Percentiles rank a stretch among this genome's conserved stretches.
Evolutionary conservation across 1,284 basidiomycete species (phyloP).

Genomic region (Pseudozyma thailandica): DNA sequence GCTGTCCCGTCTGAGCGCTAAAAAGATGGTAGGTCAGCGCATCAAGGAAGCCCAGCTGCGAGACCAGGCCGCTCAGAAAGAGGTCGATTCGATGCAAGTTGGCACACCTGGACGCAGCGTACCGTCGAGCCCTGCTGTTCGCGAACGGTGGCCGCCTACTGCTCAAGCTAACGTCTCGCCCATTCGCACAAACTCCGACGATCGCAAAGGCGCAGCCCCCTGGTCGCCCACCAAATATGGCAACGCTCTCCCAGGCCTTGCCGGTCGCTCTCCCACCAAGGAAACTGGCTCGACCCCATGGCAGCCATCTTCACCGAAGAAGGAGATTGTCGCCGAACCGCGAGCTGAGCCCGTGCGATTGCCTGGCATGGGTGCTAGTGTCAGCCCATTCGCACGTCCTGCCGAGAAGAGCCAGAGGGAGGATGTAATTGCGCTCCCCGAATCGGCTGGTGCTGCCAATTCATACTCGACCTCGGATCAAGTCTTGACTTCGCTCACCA

Average conservation of each 20-base stretch:
- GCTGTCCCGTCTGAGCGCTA: conserved; percentile 54
- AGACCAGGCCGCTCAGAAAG: conserved; percentile 37
- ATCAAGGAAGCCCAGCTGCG: conserved; percentile 59
- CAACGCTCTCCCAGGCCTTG: conserved; percentile 48
- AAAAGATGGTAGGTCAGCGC: conserved; percentile 60
- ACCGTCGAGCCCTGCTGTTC: conserved; percentile 39
- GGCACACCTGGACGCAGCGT: conserved; percentile 28
- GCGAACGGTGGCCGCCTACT: conserved; percentile 46
- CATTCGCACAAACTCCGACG: conserved; percentile 19
- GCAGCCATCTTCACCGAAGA: conserved; percentile 27
- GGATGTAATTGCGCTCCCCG: conserved; percentile 13
- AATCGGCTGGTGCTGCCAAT: background rate
- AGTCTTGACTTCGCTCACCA: conserved; percentile 33
- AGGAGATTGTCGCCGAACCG: conserved; percentile 23
- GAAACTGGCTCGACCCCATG: conserved; percentile 15
- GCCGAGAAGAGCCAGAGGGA: conserved; percentile 21
- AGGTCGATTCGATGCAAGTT: conserved; percentile 30
- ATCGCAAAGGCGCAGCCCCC: conserved; percentile 20
- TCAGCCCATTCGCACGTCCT: conserved; percentile 38
- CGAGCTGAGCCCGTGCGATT: conserved; percentile 44
- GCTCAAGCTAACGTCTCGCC: conserved; percentile 22
- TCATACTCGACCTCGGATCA: conserved; percentile 11
- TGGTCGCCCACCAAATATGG: conserved; percentile 52
- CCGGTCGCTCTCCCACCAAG: conserved; percentile 37
- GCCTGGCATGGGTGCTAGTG: conserved; percentile 45